A percentile compares a stretch with the other conserved stretches of the same genome.
phyloP scores from a whole-genome alignment of 768 basidiomycete species.

The Mrakia frigida region DNA sequence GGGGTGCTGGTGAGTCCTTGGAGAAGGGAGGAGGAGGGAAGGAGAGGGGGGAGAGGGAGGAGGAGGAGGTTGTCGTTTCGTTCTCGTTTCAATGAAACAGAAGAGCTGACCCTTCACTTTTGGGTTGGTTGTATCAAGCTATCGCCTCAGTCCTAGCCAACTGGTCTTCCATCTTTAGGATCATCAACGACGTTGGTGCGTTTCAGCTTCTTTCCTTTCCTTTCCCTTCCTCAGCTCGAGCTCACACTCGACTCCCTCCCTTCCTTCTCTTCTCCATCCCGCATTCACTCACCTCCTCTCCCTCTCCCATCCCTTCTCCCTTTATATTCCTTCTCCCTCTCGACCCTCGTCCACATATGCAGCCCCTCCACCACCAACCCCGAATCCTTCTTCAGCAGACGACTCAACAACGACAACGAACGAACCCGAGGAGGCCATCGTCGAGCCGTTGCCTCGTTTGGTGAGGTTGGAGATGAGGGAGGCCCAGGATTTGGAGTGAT shows the following conservation, averaged over 20 bases:
- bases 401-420: neutral
- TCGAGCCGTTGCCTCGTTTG: conserved; percentile 2
- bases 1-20: conserved; percentile 14
- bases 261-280: neutral
- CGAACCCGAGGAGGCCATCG: neutral
- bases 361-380: neutral
- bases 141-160: conserved; percentile 20
- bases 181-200: conserved; percentile 25
- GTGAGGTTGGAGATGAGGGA: conserved; percentile 19
- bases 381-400: neutral
- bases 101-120: neutral
- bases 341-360: neutral
- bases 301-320: neutral
- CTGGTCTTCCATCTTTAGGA: conserved; percentile 24
- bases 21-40: too few species aligned
- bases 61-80: neutral
- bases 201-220: neutral
- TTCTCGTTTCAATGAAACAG: too few species aligned
- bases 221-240: neutral
- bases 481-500: neutral
- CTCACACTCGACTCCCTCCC: neutral
- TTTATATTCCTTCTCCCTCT: neutral
- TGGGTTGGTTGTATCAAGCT: neutral
- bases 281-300: neutral
- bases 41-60: neutral